Evolutionary conservation across 2,329 filamentous ascomycete genomes (phyloP).

Genomic region (Penicillium sp.): DNA sequence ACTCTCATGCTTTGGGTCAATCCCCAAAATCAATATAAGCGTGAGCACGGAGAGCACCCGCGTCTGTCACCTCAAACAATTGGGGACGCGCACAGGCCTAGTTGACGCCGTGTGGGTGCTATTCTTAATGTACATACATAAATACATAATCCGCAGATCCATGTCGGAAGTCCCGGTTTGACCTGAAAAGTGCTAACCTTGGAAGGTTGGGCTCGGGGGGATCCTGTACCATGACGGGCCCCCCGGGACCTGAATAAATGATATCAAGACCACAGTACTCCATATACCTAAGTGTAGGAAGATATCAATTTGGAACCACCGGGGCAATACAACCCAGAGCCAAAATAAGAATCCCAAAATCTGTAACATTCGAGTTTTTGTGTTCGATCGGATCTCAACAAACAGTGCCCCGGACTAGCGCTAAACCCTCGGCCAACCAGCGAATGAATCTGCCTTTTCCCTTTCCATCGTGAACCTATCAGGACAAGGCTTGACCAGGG

Average conservation of each 20-base stretch:
- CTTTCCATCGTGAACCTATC: slow-evolving; percentile 19
- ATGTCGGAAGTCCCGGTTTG: slow-evolving; percentile 18
- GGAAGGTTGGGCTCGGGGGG: not conserved
- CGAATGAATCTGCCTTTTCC: slow-evolving; percentile 4
- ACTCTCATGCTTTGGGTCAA: not conserved
- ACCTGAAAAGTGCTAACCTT: not conserved
- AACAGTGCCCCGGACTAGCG: slow-evolving; percentile 25
- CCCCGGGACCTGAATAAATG: not conserved
- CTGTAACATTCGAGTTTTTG: not conserved
- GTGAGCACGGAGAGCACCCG: not conserved
- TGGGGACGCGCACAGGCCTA: slow-evolving; percentile 13
- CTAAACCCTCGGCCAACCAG: slow-evolving; percentile 17
- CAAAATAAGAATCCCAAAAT: not conserved
- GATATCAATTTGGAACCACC: not conserved
- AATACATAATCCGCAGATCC: slow-evolving; percentile 15
- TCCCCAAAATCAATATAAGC: not conserved
- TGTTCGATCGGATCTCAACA: slow-evolving; percentile 25
- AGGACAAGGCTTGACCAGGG: slow-evolving; percentile 22
- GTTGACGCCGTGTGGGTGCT: slow-evolving; percentile 21
- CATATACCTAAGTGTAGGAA: not conserved
- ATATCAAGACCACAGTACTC: not conserved
- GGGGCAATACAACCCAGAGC: not conserved
- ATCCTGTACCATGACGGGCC: too few species aligned
- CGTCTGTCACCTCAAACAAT: not conserved
- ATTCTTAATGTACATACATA: slow-evolving; percentile 14